These are phyloP conservation scores for Podaxis mareebaensis DNA, from an alignment of 768 basidiomycete species.

Conservation along the genomic window DNA sequence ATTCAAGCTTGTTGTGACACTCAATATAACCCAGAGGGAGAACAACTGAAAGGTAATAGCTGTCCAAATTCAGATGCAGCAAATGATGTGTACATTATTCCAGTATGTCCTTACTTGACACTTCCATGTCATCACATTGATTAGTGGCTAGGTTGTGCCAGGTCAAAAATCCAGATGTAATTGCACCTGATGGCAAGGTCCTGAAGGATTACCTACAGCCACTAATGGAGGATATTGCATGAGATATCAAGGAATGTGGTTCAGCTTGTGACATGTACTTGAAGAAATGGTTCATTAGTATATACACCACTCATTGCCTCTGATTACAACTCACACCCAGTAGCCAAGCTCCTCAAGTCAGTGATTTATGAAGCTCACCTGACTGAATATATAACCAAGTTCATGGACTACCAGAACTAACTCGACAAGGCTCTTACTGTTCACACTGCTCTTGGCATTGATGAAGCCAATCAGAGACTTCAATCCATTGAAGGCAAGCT, in stretches of 20 bases:
- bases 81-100: constrained; percentile 48
- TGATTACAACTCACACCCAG: not conserved
- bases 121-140: not conserved
- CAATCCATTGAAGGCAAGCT: constrained; percentile 30
- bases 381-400: constrained; percentile 29
- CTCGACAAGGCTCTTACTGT: constrained; percentile 38
- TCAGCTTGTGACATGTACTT: constrained; percentile 47
- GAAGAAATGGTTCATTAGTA: constrained; percentile 43
- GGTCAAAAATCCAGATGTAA: constrained; percentile 23
- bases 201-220: constrained; percentile 31
- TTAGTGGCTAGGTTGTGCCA: constrained; percentile 28
- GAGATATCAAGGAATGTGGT: constrained; percentile 43
- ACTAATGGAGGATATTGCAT: constrained; percentile 30
- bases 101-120: constrained; percentile 32
- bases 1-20: constrained; percentile 47
- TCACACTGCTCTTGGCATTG: constrained; percentile 37
- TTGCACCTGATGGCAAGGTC: constrained; percentile 32
- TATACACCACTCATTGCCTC: constrained; percentile 12
- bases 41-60: constrained; percentile 51
- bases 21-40: constrained; percentile 49
- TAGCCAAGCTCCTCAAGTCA: constrained; percentile 38
- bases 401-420: constrained; percentile 34
- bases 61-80: constrained; percentile 49
- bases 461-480: constrained; percentile 32
- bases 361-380: constrained; percentile 39